A percentile compares a stretch with the other conserved stretches of the same genome.
phyloP scores from a whole-genome alignment of 2,329 filamentous ascomycete genomes.

The Cadophora sp. region DNA sequence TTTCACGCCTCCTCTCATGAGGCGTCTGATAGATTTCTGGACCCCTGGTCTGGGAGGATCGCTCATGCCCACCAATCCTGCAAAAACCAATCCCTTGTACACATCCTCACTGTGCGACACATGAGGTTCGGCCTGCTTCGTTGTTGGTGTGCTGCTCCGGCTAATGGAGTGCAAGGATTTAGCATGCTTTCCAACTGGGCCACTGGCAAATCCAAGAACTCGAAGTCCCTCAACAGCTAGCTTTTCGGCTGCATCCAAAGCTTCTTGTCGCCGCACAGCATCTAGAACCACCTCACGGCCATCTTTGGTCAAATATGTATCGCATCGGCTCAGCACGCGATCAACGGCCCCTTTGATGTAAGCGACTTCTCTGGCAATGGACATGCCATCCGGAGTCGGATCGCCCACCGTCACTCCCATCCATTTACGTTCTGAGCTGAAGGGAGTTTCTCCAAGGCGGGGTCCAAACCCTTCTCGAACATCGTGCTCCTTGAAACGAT shows the following conservation, averaged over 20 bases:
- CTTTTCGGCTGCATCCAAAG: slow-evolving; percentile 77
- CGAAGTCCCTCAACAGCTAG: slow-evolving; percentile 91
- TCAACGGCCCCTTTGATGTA: slow-evolving; percentile 97
- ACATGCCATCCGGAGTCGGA: slow-evolving; percentile 39
- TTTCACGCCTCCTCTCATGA: slow-evolving; percentile 94
- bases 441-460: slow-evolving; percentile 85
- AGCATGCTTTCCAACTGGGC: slow-evolving; percentile 62
- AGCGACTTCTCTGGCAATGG: slow-evolving; percentile 70
- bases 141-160: slow-evolving; percentile 60
- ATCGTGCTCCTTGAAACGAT: slow-evolving; percentile 90
- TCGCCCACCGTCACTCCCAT: slow-evolving; percentile 90
- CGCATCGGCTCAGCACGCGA: slow-evolving; percentile 82
- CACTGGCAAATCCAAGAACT: slow-evolving; percentile 93
- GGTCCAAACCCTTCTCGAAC: slow-evolving; percentile 85
- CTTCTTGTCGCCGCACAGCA: slow-evolving; percentile 74
- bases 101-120: slow-evolving; percentile 68
- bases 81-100: slow-evolving; percentile 86
- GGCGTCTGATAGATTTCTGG: slow-evolving; percentile 82
- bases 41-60: slow-evolving; percentile 93
- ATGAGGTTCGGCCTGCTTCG: slow-evolving; percentile 34
- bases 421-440: slow-evolving; percentile 98
- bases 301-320: slow-evolving; percentile 87
- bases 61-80: slow-evolving; percentile 95
- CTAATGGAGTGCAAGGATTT: slow-evolving; percentile 46
- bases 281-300: slow-evolving; percentile 89